phyloP scores from a whole-genome alignment of 345 rosid species.

The Gossypium herbaceum region DNA sequence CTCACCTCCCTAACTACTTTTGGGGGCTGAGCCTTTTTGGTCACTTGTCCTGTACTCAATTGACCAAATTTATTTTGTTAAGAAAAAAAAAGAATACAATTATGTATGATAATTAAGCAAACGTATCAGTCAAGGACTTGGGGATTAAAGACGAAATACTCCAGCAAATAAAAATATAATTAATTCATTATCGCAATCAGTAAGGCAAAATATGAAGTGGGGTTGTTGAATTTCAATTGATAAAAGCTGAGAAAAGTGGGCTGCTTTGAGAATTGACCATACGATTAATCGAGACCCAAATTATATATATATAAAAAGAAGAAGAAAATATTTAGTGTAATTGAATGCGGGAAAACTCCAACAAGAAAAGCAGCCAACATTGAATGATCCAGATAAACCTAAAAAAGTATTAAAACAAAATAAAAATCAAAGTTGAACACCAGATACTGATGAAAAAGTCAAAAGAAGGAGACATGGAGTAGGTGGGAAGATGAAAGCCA shows the following conservation, averaged over 20 bases:
- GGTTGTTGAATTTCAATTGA: neutral
- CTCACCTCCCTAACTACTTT: slow-evolving; percentile 22
- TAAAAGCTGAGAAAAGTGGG: neutral
- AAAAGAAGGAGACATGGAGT: too few species aligned
- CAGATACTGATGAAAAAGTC: too few species aligned
- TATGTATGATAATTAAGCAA: neutral
- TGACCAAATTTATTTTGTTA: neutral
- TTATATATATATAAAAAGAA: neutral
- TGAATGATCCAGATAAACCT: slow-evolving; percentile 7
- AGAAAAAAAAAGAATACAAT: too few species aligned
- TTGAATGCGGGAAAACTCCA: slow-evolving; percentile 1
- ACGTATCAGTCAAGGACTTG: neutral
- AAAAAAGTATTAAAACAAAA: neutral
- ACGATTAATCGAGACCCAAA: neutral
- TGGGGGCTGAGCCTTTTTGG: neutral
- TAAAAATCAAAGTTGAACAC: neutral
- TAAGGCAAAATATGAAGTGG: slow-evolving; percentile 4
- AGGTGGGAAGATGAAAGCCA: too few species aligned
- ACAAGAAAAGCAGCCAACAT: neutral
- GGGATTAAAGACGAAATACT: too few species aligned
- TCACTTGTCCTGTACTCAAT: slow-evolving; percentile 26
- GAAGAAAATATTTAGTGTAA: neutral
- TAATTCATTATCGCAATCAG: neutral
- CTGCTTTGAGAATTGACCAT: neutral
- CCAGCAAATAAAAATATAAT: neutral